Conservation (phyloP, 1,284 basidiomycete species). For the Mycena citricolor region DNA sequence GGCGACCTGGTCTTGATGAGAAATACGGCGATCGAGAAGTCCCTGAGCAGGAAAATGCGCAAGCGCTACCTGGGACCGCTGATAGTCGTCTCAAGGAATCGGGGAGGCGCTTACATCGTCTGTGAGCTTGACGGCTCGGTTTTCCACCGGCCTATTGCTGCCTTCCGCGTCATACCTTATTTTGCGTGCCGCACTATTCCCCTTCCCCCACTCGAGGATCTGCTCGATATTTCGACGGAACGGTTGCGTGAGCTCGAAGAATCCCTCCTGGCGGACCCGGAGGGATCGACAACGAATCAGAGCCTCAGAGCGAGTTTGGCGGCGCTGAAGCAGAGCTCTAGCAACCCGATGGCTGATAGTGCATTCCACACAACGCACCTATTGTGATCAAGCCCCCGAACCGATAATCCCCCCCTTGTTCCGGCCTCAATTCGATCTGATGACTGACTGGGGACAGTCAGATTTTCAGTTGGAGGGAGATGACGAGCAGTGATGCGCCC, state of each 20-base stretch:
- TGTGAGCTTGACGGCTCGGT: not conserved
- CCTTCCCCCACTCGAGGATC: not conserved
- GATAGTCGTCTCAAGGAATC: constrained; percentile 1
- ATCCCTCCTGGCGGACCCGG: constrained; percentile 16
- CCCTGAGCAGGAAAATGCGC: constrained; percentile 21
- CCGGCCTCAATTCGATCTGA: too few relatives aligned
- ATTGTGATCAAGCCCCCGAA: too few relatives aligned
- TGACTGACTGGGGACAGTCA: too few relatives aligned
- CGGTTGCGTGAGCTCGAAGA: not conserved
- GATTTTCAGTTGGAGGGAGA: too few relatives aligned
- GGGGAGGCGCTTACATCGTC: constrained; percentile 3
- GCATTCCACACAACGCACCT: too few relatives aligned
- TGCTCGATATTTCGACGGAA: constrained; percentile 3
- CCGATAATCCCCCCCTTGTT: too few relatives aligned
- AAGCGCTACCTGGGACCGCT: too few relatives aligned
- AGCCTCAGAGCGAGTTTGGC: too few relatives aligned
- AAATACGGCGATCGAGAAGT: constrained; percentile 22
- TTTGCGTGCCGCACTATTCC: constrained; percentile 1
- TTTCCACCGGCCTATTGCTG: constrained; percentile 1
- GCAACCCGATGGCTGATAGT: too few relatives aligned
- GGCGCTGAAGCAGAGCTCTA: too few relatives aligned
- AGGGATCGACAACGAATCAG: too few relatives aligned
- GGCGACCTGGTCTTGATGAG: constrained; percentile 23
- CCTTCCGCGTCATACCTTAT: constrained; percentile 2
- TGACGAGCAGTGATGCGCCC: too few relatives aligned